Evolutionary conservation across 2,329 filamentous ascomycete genomes (phyloP), one percentile per base, ranked within the genome.

Genomic region (Tothia fuscella): DNA sequence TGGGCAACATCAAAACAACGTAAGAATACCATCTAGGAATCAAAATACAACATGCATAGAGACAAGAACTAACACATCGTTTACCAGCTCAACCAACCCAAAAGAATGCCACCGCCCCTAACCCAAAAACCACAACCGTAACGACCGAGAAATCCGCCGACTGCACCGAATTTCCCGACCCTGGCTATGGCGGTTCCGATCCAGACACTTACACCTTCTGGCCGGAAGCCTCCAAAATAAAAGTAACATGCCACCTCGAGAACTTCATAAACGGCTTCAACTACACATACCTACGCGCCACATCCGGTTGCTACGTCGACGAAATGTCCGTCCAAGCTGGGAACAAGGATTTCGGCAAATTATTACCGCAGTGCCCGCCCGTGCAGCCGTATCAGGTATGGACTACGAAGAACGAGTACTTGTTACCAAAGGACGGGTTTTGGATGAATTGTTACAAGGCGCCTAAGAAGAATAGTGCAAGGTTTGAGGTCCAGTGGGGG

Each of bases 101-200:
- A n/a, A n/a, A n/a, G n/a, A n/a, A n/a, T n/a, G n/a, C 35, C 35
- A 17, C 35, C 17, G 4, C 21, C 4, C 31, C 5, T 4, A 25
- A 25, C 25, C 1, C 21, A 2, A 37, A 37, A 25, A 3, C 35
- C 35, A n/a, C 28, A 26, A 26, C 21, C 25, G 6, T 40, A 14
- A 2, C 38, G n/a, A 40, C 38, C 26, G 38, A 40, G 28, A 20
- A 24, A 3, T 4, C 14, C 10, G 20, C 38, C 14, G 38, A 40
- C 25, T 40, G 38, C 26, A 40, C 19, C 38, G 38, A 40, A 40
- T 40, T 30, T 20, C 38, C 38, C 3, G 38, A 40, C 29, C 38
- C 38, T 22, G 38, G 38, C 38, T 40, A 31, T 26, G 38, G 38
- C 38, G 25, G 26, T 28, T 5, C 38, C 24, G 38, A 40, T 16